Base-by-base conservation (phyloP, 805 yeast species). In the Myxozyma geophila region DNA sequence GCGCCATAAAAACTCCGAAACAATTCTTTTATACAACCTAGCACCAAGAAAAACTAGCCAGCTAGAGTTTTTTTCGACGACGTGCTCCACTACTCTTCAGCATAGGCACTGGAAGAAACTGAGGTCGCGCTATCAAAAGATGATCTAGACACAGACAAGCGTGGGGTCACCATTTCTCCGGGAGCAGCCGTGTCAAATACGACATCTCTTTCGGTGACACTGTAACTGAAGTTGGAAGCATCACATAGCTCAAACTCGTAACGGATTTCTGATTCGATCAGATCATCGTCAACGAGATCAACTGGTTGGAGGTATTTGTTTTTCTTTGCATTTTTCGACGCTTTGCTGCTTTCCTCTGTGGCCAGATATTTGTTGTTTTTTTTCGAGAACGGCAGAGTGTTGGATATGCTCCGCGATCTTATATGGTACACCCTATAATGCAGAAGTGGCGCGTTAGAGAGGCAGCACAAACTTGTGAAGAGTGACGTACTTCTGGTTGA, bases 121-220 rank as follows among this genome's bases (percentile, higher is more conserved):
- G 63, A 60, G 23, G 19, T 46, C 7, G 28, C 13, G 49, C 54
- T 47, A 13, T 60, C 63, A 28, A 60, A 54, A 10, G 63, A 60
- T 15, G 59, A 49, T 13, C 63, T 55, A 10, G 59, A 47, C n/a
- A 23, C 13, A 17, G 63, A 49, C 15, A 60, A 41, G 17, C 44
- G 51, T 17, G 63, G 51, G n/a, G 15, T 50, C 17, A 60, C 63
- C 63, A 60, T 60, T 23, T 48, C 52, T 19, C 59, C 48, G 7
- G 63, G 63, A 15, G 9, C 47, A 3, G 56, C 51, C 33, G 47
- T 37, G 36, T 23, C n/a, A 13, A 17, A 36, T 12, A 19, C n/a
- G 33, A 40, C 4, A 35, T 52, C 55, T 37, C 46, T 35, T 43
- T 48, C 59, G 7, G 51, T 36, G 46, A 55, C 33, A 9, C 51